Evolutionary conservation across 169 alveolate species (phyloP).

Genomic region (Hammondia hammondi): DNA sequence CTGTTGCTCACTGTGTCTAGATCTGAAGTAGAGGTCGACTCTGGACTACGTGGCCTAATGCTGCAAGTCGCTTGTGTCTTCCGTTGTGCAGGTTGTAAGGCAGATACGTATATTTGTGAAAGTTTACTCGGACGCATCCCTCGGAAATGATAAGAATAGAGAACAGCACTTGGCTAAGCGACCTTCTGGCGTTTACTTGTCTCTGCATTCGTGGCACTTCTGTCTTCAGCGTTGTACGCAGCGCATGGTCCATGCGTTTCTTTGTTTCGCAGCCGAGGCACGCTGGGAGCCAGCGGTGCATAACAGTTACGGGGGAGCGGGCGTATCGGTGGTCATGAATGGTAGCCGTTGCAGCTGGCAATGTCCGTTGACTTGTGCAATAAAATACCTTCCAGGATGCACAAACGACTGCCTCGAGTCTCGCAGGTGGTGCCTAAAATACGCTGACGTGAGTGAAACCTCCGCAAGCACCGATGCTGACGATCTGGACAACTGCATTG

Average conservation of each 20-base stretch:
- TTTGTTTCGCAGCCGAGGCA: not conserved
- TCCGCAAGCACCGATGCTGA: not conserved
- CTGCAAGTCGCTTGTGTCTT: too few species aligned
- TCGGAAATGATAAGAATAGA: too few species aligned
- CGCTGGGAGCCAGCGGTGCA: not conserved
- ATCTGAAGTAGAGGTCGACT: too few species aligned
- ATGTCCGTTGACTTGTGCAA: not conserved
- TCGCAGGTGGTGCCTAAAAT: not conserved
- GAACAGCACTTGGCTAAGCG: too few species aligned
- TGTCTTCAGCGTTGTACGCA: not conserved
- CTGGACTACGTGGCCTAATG: too few species aligned
- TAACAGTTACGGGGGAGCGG: not conserved
- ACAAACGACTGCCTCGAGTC: not conserved
- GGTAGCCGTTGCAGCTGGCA: slow-evolving; percentile 1
- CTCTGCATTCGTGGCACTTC: too few species aligned
- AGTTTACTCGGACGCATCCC: too few species aligned
- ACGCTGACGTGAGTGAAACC: not conserved
- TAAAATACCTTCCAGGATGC: not conserved
- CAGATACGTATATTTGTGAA: too few species aligned
- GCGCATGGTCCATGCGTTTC: not conserved
- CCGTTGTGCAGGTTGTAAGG: too few species aligned
- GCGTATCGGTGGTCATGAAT: not conserved
- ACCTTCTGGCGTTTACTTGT: too few species aligned
- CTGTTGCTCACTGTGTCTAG: too few species aligned
- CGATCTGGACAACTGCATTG: not conserved